Evolutionary conservation across 495 filamentous ascomycete species (phyloP).

Genomic region (Haplographium delicatum): DNA sequence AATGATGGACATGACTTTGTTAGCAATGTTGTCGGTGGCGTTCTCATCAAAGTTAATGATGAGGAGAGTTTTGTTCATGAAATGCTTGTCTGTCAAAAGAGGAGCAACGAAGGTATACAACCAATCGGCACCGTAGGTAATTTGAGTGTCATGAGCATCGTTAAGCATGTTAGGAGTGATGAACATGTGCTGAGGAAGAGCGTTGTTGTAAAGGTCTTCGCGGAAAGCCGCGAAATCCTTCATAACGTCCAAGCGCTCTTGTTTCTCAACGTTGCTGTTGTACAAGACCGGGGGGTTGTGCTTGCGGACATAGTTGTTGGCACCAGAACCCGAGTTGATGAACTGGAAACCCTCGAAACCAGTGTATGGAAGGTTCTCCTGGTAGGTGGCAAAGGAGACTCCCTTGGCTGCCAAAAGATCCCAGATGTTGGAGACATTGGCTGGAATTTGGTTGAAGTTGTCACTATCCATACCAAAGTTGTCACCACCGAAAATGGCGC

Average conservation of each 20-base stretch:
- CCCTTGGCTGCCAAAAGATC: conserved; percentile 66
- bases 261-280: conserved; percentile 50
- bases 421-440: conserved; percentile 62
- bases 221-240: conserved; percentile 64
- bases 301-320: conserved; percentile 71
- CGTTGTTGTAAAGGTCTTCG: conserved; percentile 49
- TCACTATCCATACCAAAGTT: conserved; percentile 45
- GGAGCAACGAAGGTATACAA: conserved; percentile 53
- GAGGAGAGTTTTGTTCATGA: conserved; percentile 64
- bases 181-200: conserved; percentile 67
- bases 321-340: conserved; percentile 47
- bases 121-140: conserved; percentile 56
- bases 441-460: conserved; percentile 48
- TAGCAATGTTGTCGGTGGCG: conserved; percentile 49
- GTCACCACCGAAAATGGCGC: conserved; percentile 54
- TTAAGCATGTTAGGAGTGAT: conserved; percentile 71
- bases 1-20: conserved; percentile 56
- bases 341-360: conserved; percentile 57
- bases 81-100: conserved; percentile 57
- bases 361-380: conserved; percentile 64
- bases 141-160: conserved; percentile 62
- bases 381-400: conserved; percentile 68
- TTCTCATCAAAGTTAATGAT: conserved; percentile 65
- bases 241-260: conserved; percentile 51
- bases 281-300: conserved; percentile 60